Evolutionary conservation across 2,329 filamentous ascomycete genomes (phyloP).

Genomic region (Fusarium sp.): DNA sequence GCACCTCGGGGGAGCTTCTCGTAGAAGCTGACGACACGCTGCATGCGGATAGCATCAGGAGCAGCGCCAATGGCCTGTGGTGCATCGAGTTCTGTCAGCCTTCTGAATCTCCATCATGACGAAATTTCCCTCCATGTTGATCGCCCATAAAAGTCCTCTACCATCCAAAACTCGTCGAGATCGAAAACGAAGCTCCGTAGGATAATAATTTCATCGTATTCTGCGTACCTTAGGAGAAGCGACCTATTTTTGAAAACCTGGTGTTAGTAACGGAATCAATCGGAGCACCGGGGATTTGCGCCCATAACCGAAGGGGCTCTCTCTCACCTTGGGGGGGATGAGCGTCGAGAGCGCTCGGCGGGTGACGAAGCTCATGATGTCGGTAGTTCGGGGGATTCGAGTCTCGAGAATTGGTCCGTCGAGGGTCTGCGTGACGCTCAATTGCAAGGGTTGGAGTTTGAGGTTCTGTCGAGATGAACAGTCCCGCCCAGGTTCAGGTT

Average conservation of each 20-base stretch:
- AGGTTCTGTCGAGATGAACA: constrained; percentile 40
- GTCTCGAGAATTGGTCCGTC: constrained; percentile 43
- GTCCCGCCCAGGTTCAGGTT: constrained; percentile 41
- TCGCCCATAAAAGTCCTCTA: constrained; percentile 14
- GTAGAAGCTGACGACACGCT: constrained; percentile 98
- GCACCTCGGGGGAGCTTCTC: constrained; percentile 95
- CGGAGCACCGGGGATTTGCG: constrained; percentile 40
- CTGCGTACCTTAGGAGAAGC: constrained; percentile 80
- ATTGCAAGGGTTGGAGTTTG: constrained; percentile 44
- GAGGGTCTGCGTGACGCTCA: constrained; percentile 47
- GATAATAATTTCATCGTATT: constrained; percentile 10
- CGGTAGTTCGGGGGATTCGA: constrained; percentile 42
- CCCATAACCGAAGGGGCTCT: constrained; percentile 44
- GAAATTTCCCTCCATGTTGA: constrained; percentile 15
- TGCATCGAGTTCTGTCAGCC: constrained; percentile 48
- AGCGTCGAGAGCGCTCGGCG: constrained; percentile 96
- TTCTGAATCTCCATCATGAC: constrained; percentile 21
- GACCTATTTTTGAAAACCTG: constrained; percentile 61
- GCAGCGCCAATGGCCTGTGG: constrained; percentile 89
- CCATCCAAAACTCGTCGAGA: constrained; percentile 15
- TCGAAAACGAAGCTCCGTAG: constrained; percentile 18
- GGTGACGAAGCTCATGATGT: constrained; percentile 91
- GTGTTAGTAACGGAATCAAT: constrained; percentile 52
- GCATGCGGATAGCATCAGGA: constrained; percentile 96
- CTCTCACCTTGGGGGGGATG: constrained; percentile 93